Evolutionary conservation across 1,284 basidiomycete genomes (phyloP).

Genomic region (Porogramme epimiltina): DNA sequence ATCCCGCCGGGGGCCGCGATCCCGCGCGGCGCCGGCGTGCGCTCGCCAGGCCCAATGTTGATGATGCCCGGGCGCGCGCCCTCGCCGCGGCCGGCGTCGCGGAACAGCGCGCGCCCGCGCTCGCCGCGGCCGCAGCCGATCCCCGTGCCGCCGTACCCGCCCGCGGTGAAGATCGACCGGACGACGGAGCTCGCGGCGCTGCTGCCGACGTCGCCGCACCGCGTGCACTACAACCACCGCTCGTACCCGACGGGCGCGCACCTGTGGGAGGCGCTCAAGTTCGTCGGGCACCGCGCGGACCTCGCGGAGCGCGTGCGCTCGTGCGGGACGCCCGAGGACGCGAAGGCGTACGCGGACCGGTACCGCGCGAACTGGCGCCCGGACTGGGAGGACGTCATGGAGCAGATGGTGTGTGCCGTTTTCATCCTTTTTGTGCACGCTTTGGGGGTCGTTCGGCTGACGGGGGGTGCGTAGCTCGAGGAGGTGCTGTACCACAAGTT

Average conservation of each 20-base stretch:
- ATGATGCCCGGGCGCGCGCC: neutral
- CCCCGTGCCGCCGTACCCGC: slow-evolving; percentile 5
- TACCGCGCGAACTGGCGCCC: slow-evolving; percentile 40
- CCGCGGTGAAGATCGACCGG: slow-evolving; percentile 19
- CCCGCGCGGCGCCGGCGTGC: neutral
- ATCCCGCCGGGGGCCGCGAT: neutral
- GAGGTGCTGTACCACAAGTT: slow-evolving; percentile 63
- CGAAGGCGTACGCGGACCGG: slow-evolving; percentile 48
- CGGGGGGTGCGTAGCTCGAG: slow-evolving; percentile 48
- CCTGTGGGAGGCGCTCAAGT: slow-evolving; percentile 69
- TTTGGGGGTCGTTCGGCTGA: neutral
- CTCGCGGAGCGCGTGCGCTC: slow-evolving; percentile 54
- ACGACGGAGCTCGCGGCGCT: slow-evolving; percentile 39
- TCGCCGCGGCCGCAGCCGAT: neutral
- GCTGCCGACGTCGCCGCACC: slow-evolving; percentile 59
- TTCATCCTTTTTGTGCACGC: neutral
- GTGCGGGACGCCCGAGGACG: slow-evolving; percentile 46
- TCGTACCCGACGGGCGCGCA: slow-evolving; percentile 67
- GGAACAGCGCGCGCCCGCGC: neutral
- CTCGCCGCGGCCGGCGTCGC: neutral
- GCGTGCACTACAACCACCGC: slow-evolving; percentile 50
- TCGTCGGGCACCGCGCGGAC: slow-evolving; percentile 46
- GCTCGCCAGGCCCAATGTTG: neutral
- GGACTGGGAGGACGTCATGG: slow-evolving; percentile 56
- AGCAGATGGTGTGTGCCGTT: slow-evolving; percentile 50